Base-by-base conservation (phyloP, 1,139 yeast genomes). In the Sugiyamaella japonica region DNA sequence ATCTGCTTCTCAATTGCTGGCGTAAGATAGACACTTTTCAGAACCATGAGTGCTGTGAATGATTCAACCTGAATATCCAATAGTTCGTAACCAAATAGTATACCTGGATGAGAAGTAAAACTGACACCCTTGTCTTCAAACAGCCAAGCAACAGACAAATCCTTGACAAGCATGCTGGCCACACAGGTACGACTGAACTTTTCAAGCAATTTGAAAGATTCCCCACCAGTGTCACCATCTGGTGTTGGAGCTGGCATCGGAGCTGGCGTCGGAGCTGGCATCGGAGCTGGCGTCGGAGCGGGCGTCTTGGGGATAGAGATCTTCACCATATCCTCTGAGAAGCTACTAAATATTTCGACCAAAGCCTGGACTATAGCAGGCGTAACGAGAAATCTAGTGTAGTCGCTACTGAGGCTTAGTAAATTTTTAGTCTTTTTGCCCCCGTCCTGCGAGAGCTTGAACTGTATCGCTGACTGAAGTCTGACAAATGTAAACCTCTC, bases 121-220 rank as follows among this genome's bases (percentile, higher is more conserved):
- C 40, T 9, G 13, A 46, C 25, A 32, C 73, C 73, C 0, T 65
- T 65, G n/a, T 69, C 68, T 17, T 76, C 77, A 66, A 86, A 86
- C 6, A 89, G 67, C 90, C 95, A 88, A 0, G 95, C 96, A 36
- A 85, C 58, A 63, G 95, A 86, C 58, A 86, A 77, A 61, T 85
- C 82, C 61, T 84, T 80, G 0, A 90, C 80, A 9, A 84, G 68
- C 47, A 87, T 76, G 54, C 82, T 86, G 41, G 86, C 73, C 0
- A 87, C 55, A 23, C 56, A n/a, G 9, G 17, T 17, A 12, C 51
- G 51, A 40, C 45, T 32, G 28, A 48, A 48, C 13, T 20, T 39
- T 16, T 48, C 45, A 6, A 40, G 17, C 13, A 40, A 12, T 40
- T 40, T 25, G 25, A 40, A 40, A 20, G 34, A n/a, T 45, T 7